Conservation (phyloP, 208 protist species). For the Acanthamoeba culbertsoni region DNA sequence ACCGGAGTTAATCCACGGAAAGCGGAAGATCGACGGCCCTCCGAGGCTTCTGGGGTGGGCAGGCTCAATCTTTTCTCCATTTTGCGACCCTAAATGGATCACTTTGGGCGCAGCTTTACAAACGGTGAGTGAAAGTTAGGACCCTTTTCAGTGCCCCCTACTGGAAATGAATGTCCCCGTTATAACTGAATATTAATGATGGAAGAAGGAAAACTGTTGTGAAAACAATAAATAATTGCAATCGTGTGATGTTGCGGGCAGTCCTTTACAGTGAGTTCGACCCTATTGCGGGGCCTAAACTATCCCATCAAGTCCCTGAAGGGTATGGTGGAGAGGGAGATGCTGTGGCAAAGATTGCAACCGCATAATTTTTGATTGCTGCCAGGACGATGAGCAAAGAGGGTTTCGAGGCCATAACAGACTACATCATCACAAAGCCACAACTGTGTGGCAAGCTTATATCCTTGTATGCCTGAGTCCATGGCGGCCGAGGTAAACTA, state of each 20-base stretch:
- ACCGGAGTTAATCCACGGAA: not conserved
- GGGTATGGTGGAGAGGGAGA: no score
- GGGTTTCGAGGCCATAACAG: conserved; percentile 65
- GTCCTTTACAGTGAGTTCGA: conserved; percentile 69
- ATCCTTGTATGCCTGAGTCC: not conserved
- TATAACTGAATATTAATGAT: no score
- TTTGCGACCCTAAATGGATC: not conserved
- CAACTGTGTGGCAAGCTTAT: conserved; percentile 70
- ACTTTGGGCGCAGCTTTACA: not conserved
- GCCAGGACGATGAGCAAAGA: conserved; percentile 36
- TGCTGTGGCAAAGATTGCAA: no score
- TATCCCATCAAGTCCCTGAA: conserved; percentile 55
- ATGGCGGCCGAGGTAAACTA: not conserved
- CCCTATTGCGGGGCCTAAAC: conserved; percentile 53
- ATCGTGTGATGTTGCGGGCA: not conserved
- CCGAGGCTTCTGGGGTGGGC: not conserved
- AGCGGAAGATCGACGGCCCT: not conserved
- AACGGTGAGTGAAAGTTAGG: not conserved
- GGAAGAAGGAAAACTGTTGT: no score
- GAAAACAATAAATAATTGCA: not conserved
- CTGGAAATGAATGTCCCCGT: no score
- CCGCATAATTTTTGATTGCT: not conserved
- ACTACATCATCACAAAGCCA: conserved; percentile 75
- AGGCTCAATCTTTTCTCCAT: not conserved
- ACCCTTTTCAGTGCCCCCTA: no score